These are phyloP conservation scores for Plantago lanceolata DNA, from an alignment of 305 asterid species.

Conservation along the genomic window DNA sequence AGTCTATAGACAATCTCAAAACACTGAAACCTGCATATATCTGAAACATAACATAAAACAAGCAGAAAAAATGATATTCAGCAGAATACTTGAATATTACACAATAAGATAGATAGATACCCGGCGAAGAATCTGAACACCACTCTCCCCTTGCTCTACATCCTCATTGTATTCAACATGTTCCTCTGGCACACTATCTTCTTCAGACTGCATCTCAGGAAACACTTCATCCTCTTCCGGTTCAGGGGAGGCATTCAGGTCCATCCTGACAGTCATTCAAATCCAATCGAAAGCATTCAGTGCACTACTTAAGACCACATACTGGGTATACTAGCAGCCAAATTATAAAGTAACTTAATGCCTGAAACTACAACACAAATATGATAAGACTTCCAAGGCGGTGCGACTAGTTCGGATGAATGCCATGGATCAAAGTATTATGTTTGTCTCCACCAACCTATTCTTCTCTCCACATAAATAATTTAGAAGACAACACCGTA, in stretches of 20 bases:
- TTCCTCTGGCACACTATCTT: conserved; percentile 46
- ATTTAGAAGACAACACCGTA: not conserved
- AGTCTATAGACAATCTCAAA: not conserved
- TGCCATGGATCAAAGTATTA: not conserved
- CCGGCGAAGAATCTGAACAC: conserved; percentile 59
- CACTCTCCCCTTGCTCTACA: conserved; percentile 51
- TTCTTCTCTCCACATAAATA: not conserved
- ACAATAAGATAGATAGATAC: conserved; percentile 40
- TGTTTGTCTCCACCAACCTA: not conserved
- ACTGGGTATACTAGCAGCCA: not conserved
- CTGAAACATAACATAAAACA: conserved; percentile 1
- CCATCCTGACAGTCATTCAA: conserved; percentile 77
- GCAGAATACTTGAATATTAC: conserved; percentile 2
- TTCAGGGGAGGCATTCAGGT: conserved; percentile 86
- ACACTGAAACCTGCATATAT: conserved; percentile 5
- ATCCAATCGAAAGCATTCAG: conserved; percentile 47
- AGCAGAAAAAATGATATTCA: conserved; percentile 5
- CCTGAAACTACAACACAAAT: not conserved
- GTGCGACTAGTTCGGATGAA: not conserved
- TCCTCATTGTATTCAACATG: conserved; percentile 45
- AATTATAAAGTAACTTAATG: not conserved
- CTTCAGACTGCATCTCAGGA: conserved; percentile 55
- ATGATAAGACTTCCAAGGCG: not conserved
- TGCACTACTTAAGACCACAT: conserved; percentile 23
- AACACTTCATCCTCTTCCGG: conserved; percentile 87